A percentile compares a stretch with the other conserved stretches of the same genome.
Evolutionary conservation across 2,329 filamentous ascomycete genomes (phyloP).

Genomic region (Conoideocrella luteorostrata): DNA sequence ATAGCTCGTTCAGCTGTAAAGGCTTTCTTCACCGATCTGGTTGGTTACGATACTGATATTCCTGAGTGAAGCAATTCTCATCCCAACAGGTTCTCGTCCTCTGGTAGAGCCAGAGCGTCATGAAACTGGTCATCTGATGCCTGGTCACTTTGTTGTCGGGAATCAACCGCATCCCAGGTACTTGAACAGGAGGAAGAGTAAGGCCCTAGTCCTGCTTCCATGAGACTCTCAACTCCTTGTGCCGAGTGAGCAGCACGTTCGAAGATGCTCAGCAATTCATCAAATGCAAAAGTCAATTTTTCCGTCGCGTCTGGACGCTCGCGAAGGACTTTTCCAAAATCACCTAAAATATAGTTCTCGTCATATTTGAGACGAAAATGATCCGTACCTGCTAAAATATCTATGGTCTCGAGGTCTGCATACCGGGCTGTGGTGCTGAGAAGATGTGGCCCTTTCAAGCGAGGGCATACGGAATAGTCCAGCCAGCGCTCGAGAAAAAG

Average conservation of each 20-base stretch:
- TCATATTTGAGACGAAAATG: conserved; percentile 21
- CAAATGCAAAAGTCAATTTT: conserved; percentile 6
- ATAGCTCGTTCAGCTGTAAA: no score
- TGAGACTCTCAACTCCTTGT: conserved; percentile 2
- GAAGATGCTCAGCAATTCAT: conserved; percentile 4
- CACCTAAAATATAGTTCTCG: conserved; percentile 15
- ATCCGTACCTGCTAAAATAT: conserved; percentile 18
- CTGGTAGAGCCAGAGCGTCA: background rate
- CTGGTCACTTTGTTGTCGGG: background rate
- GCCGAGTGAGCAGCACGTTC: background rate
- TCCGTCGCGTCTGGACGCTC: background rate
- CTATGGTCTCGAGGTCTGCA: conserved; percentile 22
- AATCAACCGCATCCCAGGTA: background rate
- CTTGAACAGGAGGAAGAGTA: background rate
- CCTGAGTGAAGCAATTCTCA: no score
- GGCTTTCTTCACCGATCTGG: no score
- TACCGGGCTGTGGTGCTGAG: conserved; percentile 22
- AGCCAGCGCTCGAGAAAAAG: conserved; percentile 28
- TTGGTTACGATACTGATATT: no score
- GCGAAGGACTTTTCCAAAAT: conserved; percentile 4
- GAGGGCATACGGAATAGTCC: conserved; percentile 26
- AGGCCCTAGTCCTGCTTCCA: conserved; percentile 5
- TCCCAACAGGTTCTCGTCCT: conserved; percentile 1
- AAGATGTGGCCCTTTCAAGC: conserved; percentile 23
- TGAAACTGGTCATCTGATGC: conserved; percentile 4